Base-by-base conservation (phyloP, 495 filamentous ascomycete species). In the Penicillium ochrochloron region DNA sequence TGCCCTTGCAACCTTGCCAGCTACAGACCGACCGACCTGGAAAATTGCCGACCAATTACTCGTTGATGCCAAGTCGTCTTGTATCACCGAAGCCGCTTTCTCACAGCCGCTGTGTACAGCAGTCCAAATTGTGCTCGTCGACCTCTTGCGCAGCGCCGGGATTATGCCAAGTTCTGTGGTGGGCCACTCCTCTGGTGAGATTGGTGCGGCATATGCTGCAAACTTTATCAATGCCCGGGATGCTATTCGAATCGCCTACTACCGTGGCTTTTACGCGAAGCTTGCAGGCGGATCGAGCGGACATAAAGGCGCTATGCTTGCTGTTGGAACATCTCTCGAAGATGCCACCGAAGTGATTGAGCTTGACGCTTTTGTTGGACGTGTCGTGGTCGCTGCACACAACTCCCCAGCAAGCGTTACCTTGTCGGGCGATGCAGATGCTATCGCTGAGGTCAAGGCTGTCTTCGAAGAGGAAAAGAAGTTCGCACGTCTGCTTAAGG, bases 231-330 rank as follows among this genome's bases (percentile, higher is more conserved):
- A 50, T 0, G 57, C 54, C 55, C 14, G 53, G 2, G 78, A 81
- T 29, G 84, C 84, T 5, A 78, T 86, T 5, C 27, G 59, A 0
- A 68, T 84, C 52, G 82, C 85, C 0, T 87, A 84, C 61, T 83
- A 81, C 34, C 76, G 85, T 25, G 85, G 85, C 3, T 4, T 60
- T 2, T 48, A 34, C 55, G 33, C 37, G 5, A 17, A 42, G 14
- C 33, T 42, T 11, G 67, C 60, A 1, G 10, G 1, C 1, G 25
- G 11, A 3, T 8, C 56, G 14, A 39, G 5, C 1, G 84, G 84
- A n/a, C 21, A 54, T 1, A 56, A 48, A n/a, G 63, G 67, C 1
- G 77, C 76, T 12, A 88, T 89, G 86, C 35, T 87, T 35, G 86
- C 85, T 0, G 84, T 81, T 3, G 84, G 82, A 0, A 76, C 68